These are phyloP conservation scores for Hypomyces rosellus DNA, from an alignment of 2,329 filamentous ascomycete species.

Conservation along the genomic window DNA sequence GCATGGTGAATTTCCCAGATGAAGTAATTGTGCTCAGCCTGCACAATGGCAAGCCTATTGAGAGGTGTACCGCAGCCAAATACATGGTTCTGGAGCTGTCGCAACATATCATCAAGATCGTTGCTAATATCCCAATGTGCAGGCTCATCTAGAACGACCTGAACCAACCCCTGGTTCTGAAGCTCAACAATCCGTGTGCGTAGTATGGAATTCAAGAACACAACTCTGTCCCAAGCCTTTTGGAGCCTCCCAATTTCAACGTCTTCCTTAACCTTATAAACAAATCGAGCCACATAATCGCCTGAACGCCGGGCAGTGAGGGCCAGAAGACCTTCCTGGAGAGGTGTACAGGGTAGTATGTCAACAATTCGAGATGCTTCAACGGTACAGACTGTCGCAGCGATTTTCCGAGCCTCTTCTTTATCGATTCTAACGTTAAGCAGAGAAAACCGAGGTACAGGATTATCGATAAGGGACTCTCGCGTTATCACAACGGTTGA, in stretches of 20 bases:
- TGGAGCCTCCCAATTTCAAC: conserved; percentile 13
- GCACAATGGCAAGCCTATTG: conserved; percentile 4
- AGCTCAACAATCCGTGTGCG: too few relatives aligned
- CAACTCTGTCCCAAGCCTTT: conserved; percentile 10
- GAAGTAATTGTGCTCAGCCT: conserved; percentile 8
- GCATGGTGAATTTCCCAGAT: conserved; percentile 16
- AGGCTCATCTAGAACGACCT: too few relatives aligned
- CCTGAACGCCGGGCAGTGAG: conserved; percentile 17
- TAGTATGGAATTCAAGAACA: too few relatives aligned
- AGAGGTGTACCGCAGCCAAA: conserved; percentile 7
- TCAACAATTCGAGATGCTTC: conserved; percentile 13
- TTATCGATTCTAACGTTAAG: too few relatives aligned
- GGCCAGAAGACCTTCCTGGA: conserved; percentile 33
- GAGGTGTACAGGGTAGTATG: conserved; percentile 25
- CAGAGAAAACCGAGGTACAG: too few relatives aligned
- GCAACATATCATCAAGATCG: too few relatives aligned
- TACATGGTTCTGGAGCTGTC: neutral
- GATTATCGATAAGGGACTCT: too few relatives aligned
- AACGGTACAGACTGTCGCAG: conserved; percentile 22
- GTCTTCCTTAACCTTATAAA: conserved; percentile 7
- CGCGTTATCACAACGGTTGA: too few relatives aligned
- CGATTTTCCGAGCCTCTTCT: neutral
- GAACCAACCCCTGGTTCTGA: too few relatives aligned
- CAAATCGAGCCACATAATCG: conserved; percentile 14
- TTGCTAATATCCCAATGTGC: too few relatives aligned